Conservation (phyloP, 164 flowering plant species). For the Vitis labrusca region DNA sequence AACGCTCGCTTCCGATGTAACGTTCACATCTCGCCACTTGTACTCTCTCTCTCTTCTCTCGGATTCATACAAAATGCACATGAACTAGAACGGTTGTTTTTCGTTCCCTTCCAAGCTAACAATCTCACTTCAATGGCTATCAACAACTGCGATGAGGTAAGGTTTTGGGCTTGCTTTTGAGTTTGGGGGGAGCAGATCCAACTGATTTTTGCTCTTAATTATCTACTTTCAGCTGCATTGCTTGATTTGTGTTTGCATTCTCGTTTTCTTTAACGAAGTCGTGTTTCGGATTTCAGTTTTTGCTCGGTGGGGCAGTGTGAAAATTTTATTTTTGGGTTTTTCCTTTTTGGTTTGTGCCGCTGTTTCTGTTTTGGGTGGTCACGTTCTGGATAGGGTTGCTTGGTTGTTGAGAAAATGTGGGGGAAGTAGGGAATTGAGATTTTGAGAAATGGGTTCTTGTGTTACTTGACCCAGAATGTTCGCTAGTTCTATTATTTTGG, state of each 20-base stretch:
- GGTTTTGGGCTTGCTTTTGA: no score
- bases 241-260: no score
- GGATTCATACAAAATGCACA: not conserved
- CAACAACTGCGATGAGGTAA: no score
- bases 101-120: not conserved
- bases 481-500: no score
- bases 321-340: no score
- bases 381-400: not conserved
- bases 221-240: not conserved
- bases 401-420: constrained; percentile 2
- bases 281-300: no score
- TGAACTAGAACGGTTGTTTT: not conserved
- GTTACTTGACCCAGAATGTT: no score
- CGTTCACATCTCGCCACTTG: constrained; percentile 1
- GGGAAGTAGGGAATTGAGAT: not conserved
- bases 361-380: no score
- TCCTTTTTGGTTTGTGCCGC: no score
- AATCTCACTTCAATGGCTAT: not conserved
- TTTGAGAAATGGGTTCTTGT: not conserved
- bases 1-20: constrained; percentile 9
- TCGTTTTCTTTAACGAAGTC: no score
- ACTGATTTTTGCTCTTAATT: not conserved
- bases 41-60: constrained; percentile 6
- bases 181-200: not conserved
- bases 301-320: no score